Percentiles rank a stretch among this genome's conserved stretches.
Evolutionary conservation across 1,139 yeast species (phyloP).

Genomic region (Hansenula anomala): DNA sequence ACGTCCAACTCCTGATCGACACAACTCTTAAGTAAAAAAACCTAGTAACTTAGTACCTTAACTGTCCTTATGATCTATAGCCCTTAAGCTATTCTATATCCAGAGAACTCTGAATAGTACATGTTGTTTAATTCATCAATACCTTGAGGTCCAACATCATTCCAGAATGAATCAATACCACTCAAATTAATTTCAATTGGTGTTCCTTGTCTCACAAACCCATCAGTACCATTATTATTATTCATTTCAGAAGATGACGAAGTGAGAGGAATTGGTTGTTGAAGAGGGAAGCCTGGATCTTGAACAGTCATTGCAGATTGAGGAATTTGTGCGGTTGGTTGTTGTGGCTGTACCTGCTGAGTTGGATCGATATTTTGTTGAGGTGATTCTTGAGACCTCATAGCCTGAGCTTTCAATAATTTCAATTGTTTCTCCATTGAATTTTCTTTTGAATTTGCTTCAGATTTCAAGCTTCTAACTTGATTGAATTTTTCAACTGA

Average conservation of each 20-base stretch:
- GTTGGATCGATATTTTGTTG: no score
- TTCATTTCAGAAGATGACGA: no score
- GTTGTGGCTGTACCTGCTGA: background rate
- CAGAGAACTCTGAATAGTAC: slow-evolving; percentile 22
- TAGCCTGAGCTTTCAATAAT: background rate
- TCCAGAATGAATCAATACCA: slow-evolving; percentile 20
- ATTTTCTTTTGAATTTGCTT: background rate
- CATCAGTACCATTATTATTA: background rate
- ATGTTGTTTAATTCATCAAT: slow-evolving; percentile 20
- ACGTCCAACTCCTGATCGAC: no score
- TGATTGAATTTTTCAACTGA: slow-evolving; percentile 13
- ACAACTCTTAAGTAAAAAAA: no score
- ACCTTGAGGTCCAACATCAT: slow-evolving; percentile 22
- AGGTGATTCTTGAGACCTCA: no score
- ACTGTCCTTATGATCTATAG: no score
- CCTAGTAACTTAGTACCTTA: no score
- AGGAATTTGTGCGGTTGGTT: no score
- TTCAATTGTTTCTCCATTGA: background rate
- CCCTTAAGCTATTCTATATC: slow-evolving; percentile 15
- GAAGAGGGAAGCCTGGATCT: background rate
- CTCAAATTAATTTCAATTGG: slow-evolving; percentile 15
- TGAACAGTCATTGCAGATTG: no score
- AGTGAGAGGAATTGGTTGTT: no score
- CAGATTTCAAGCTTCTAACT: background rate
- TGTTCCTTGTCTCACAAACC: slow-evolving; percentile 7